Base-by-base conservation (phyloP, 441 rosid species). In the Mallotus repandus region DNA sequence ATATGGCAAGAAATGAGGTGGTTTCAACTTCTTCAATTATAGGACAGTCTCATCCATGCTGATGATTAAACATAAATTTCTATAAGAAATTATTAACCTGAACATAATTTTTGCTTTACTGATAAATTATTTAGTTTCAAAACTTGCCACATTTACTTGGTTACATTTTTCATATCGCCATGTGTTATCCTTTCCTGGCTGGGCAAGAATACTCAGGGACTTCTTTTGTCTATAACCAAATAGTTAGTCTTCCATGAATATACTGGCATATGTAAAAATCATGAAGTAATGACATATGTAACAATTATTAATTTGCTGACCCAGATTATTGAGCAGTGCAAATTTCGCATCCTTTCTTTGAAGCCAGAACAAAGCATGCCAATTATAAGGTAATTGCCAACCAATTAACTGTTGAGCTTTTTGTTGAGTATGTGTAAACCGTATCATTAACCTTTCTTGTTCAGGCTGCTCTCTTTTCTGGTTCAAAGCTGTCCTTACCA, bases 1-100 rank as follows among this genome's bases (percentile, higher is more conserved):
- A 88, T 72, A 89, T 92, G 94, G 84, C 96, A 69, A 88, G 97
- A 81, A 90, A 81, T 66, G 96, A 90, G 97, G 97, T 92, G 66
- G 11, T 80, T 75, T 60, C 68, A 53, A 49, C 77, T 66, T 45
- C 57, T 64, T 67, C 21, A 61, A 32, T 43, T 15, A 0, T 54
- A 11, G 16, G 22, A 14, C 32, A 69, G 49, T 53, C 63, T 69
- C 52, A 48, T 50, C 21, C 4, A 25, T 57, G 8, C 35, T 9
- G 62, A 21, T 0, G 25, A 7, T 18, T 15, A 12, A 22, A 16
- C 41, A 52, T 9, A 41, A 68, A 53, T 53, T 41, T 68, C 10
- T 4, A 18, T 29, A 29, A 10, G 59, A 18, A 68, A 12, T 15
- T 32, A 0, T 68, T 32, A 32, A 14, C 9, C 19, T 69, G 9